Conservation (phyloP, 495 filamentous ascomycete species). For the Podospora conica region DNA sequence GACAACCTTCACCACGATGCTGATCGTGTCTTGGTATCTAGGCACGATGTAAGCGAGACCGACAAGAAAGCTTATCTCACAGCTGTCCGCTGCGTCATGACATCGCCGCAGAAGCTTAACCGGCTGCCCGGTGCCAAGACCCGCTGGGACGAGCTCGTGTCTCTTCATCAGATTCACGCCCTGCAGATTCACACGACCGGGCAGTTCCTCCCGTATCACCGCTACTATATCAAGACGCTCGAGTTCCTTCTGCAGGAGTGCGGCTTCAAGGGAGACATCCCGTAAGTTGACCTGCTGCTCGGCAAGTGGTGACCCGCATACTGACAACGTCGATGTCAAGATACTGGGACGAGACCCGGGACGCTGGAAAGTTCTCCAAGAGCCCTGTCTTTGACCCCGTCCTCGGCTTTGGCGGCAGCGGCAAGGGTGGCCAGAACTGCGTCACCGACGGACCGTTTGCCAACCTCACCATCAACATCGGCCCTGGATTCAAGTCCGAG, state of each 20-base stretch:
- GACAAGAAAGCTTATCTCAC: constrained; percentile 4
- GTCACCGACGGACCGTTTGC: constrained; percentile 41
- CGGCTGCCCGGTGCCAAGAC: constrained; percentile 27
- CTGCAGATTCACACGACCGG: constrained; percentile 28
- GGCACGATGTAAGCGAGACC: not conserved
- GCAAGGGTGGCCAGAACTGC: constrained; percentile 25
- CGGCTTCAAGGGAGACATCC: constrained; percentile 32
- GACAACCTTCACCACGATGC: not conserved
- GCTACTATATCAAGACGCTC: constrained; percentile 41
- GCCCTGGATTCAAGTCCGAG: constrained; percentile 25
- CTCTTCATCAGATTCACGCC: constrained; percentile 29
- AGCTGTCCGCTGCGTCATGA: not conserved
- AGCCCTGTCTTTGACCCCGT: constrained; percentile 30
- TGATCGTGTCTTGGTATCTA: not conserved
- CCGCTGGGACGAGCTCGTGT: constrained; percentile 40
- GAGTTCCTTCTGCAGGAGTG: constrained; percentile 43
- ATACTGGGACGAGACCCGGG: constrained; percentile 43
- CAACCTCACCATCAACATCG: constrained; percentile 27
- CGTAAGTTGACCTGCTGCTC: not conserved
- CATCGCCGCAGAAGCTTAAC: not conserved
- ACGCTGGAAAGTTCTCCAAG: constrained; percentile 32
- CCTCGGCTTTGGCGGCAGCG: constrained; percentile 42
- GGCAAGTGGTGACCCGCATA: not conserved
- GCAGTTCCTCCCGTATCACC: constrained; percentile 45
- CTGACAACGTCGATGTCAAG: constrained; percentile 14